Base-by-base conservation (phyloP, 352 stramenopile genomes). In the Phytophthora sp. region DNA sequence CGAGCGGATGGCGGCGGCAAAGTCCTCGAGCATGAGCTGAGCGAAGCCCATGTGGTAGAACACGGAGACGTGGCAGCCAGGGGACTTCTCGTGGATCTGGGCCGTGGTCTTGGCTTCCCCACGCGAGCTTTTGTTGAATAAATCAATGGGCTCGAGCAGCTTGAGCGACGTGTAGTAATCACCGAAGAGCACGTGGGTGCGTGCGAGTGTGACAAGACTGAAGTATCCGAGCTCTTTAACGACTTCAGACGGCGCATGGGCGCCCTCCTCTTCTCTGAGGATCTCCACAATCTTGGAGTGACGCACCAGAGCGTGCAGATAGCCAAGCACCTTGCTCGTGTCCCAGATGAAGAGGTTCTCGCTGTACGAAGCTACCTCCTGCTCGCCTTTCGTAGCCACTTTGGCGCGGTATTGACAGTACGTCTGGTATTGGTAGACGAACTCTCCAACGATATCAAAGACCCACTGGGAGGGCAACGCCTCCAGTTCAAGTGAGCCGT, bases 371-470 rank as follows among this genome's bases (percentile, higher is more conserved):
- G 67, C 73, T 46, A 81, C 79, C 65, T 92, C 80, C 24, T 67
- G 58, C 61, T 95, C 81, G 31, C 65, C 68, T 69, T 93, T 91
- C 55, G 77, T 63, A 23, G 71, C 69, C 73, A 91, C 58, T 79
- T 96, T 93, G 30, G 89, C 95, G 46, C 95, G 89, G 76, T 98
- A 98, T 78, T 99, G 96, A 76, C 94, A 98, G 74, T 99, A 99
- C 59, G 93, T 96, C 81, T 99, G 97, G 84, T 99, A 99, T 80
- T 99, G 97, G 80, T 99, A 99, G 1, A 99, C 91, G 69, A 99
- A 99, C 83, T 99, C 98, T 67, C 98, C 90, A 12, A 99, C 81
- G 66, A 99, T 97, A 81, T 99, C 97, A 77, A 99, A 99, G 39
- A 97, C 84, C 98, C 98, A 99, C 75, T 98, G 93, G 7, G 96